Conservation (phyloP, 2,329 filamentous ascomycete genomes). For the Lecanicillium sp. region DNA sequence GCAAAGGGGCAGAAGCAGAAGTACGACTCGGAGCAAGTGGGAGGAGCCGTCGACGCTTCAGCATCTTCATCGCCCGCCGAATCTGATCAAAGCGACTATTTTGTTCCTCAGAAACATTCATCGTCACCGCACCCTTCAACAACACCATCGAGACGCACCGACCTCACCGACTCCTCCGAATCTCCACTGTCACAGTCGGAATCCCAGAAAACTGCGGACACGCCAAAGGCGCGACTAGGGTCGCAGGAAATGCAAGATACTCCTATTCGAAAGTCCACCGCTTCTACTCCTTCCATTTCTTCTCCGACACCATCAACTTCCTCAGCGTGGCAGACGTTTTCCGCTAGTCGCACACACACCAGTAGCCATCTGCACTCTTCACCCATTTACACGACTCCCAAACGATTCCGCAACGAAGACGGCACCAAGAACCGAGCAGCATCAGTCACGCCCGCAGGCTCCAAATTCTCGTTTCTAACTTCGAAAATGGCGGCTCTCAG, state of each 20-base stretch:
- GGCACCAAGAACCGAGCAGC: constrained; percentile 19
- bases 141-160: neutral
- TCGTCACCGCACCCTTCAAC: neutral
- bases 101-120: too few species aligned
- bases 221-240: constrained; percentile 5
- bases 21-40: neutral
- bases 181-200: neutral
- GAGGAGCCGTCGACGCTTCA: constrained; percentile 3
- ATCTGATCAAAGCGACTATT: too few species aligned
- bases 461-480: constrained; percentile 37
- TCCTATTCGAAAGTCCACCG: constrained; percentile 4
- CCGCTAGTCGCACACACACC: constrained; percentile 5
- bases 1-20: constrained; percentile 3
- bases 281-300: constrained; percentile 2
- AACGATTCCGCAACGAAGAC: constrained; percentile 6
- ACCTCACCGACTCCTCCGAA: constrained; percentile 1
- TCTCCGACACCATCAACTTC: constrained; percentile 6
- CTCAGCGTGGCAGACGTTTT: constrained; percentile 17
- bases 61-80: neutral
- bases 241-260: constrained; percentile 4
- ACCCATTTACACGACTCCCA: constrained; percentile 6
- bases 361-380: constrained; percentile 3
- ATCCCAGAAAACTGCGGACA: neutral
- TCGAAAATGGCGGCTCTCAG: constrained; percentile 37
- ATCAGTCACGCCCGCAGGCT: constrained; percentile 13